A percentile compares a stretch with the other conserved stretches of the same genome.
Conservation (phyloP, 164 flowering plant species). For the Piper betle region DNA sequence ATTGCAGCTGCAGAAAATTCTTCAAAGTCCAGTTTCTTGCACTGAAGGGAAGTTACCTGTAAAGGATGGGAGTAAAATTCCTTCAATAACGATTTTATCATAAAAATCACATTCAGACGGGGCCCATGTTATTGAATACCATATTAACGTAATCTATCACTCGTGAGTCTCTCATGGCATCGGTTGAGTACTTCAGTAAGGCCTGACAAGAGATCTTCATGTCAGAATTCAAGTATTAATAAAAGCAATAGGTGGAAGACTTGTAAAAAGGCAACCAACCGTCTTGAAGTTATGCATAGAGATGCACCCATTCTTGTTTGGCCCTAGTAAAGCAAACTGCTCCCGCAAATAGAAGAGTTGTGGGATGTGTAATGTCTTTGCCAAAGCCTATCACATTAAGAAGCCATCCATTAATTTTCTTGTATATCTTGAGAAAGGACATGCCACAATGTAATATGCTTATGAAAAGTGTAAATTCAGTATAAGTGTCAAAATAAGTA, state of each 20-base stretch:
- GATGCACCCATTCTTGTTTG: constrained; percentile 68
- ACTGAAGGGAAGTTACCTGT: constrained; percentile 75
- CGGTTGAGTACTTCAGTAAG: constrained; percentile 42
- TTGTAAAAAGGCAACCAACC: constrained; percentile 28
- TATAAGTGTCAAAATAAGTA: background rate
- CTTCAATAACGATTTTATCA: background rate
- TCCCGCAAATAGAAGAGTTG: constrained; percentile 72
- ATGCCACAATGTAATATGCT: background rate
- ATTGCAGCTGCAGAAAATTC: constrained; percentile 86
- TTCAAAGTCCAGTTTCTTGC: constrained; percentile 77
- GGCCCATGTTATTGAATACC: constrained; percentile 25
- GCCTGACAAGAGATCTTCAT: constrained; percentile 38
- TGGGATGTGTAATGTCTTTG: constrained; percentile 68
- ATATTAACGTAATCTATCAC: constrained; percentile 54
- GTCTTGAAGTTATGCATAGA: constrained; percentile 66
- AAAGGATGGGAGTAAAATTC: background rate
- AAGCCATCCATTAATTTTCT: background rate
- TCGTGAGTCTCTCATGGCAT: constrained; percentile 84
- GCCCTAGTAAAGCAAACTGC: constrained; percentile 67
- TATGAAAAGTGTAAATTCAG: background rate
- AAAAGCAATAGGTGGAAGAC: background rate
- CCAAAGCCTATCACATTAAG: constrained; percentile 56
- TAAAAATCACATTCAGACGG: background rate
- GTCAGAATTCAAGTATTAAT: background rate
- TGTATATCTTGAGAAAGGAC: background rate